Base-by-base conservation (phyloP, 768 basidiomycete genomes). In the Mrakia gelida region DNA sequence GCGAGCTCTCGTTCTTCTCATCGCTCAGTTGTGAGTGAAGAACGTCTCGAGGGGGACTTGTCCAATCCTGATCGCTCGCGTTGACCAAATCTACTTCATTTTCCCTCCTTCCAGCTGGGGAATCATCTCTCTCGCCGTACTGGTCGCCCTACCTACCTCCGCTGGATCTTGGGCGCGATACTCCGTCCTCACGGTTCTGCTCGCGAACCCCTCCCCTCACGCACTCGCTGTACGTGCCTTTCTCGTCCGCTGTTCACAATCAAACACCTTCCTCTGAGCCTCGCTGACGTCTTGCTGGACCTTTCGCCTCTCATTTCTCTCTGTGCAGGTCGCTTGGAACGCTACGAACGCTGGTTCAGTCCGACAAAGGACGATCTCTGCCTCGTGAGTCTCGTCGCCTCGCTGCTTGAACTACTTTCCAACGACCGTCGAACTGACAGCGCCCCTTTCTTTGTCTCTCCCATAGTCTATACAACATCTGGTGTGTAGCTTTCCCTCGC, bases 51-150 rank as follows among this genome's bases (percentile, higher is more conserved):
- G 13, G 13, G 3, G 16, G 52, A 54, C 13, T 15, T 6, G 4
- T 54, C 13, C 87, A 79, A 77, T 87, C 30, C 86, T 86, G 10
- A 86, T 88, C 80, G 4, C 52, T 54, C 13, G 4, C 52, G 16
- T 9, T 16, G 32, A 23, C 85, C 89, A 16, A 16, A 84, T 84
- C 41, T 84, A 86, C 52, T 86, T 88, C 23, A 89, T 87, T 80
- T 82, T 89, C 61, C 88, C 28, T 67, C 18, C 88, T 80, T 89
- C 90, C 81, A 84, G 90, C 76, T 91, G 90, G 90, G 88, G 89
- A 0, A 83, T 91, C 8, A 89, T 89, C 5, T 86, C 90, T 34
- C 85, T 91, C 63, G 86, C 90, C 73, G 87, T 88, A 0, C 85
- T 90, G 16, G 87, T 89, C 30, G 86, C 86, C 0, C 84, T 90